Base-by-base conservation (phyloP, 345 rosid species). In the Xanthoceras sorbifolium region DNA sequence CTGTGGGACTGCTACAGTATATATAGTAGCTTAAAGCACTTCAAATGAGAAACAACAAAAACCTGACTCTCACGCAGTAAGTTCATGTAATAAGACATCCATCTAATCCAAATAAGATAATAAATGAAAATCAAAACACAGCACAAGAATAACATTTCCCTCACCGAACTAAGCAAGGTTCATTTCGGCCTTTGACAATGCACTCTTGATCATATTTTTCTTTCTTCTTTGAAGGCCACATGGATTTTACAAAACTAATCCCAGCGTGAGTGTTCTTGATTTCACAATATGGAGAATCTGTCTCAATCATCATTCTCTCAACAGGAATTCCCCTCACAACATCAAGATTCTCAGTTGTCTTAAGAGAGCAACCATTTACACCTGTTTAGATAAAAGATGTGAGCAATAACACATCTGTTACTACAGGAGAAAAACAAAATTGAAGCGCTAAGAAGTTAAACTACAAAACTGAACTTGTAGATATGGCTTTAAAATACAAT, bases 231-330 rank as follows among this genome's bases (percentile, higher is more conserved):
- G 94, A 96, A 83, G 95, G 91, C 98, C 95, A 90, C 23, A 63
- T 50, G 42, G 95, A 87, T 74, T 91, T 91, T 23, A 96, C 89
- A 29, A 87, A 88, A 31, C 70, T 80, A 36, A 91, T 86, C 38
- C 98, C 94, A 7, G 98, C 97, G 68, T 93, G 95, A 61, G 97
- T 89, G 83, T 81, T 96, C 76, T 85, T 96, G 38, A 96, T 89
- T 34, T 96, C 98, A 69, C 97, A 96, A 67, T 96, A 93, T n/a
- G 99, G 99, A 77, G 99, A 93, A 83, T 96, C 99, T 5, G 97
- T 96, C 83, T 96, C 98, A 18, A 93, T 92, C 98, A 93, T 96
- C 97, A 92, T 92, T 82, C 91, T 91, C 80, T 90, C 98, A 71
- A 88, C 74, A 4, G 97, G 97, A 71, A 96, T 85, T 17, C 84